Evolutionary conservation across 352 stramenopile genomes (phyloP).

Genomic region (Phytophthora pluvialis): DNA sequence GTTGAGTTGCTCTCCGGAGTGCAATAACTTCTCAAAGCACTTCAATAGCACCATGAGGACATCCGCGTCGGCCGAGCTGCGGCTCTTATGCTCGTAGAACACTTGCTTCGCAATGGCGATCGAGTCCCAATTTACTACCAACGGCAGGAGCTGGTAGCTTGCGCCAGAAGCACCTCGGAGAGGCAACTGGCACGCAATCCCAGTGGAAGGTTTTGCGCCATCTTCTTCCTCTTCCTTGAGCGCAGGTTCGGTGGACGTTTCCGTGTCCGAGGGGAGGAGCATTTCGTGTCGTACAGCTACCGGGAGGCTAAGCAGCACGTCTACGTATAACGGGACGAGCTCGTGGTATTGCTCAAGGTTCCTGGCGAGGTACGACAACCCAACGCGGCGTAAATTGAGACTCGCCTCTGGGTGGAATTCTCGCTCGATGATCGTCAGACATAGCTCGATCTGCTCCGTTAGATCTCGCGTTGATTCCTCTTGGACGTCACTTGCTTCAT

Average conservation of each 20-base stretch:
- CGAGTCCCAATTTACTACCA: constrained; percentile 67
- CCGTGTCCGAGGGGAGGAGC: constrained; percentile 32
- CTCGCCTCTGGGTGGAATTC: constrained; percentile 65
- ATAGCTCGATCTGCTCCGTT: constrained; percentile 75
- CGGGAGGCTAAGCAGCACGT: constrained; percentile 75
- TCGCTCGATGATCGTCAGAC: constrained; percentile 74
- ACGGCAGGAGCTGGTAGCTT: constrained; percentile 49
- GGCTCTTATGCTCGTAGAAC: constrained; percentile 66
- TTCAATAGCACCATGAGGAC: constrained; percentile 55
- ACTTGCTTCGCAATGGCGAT: constrained; percentile 76
- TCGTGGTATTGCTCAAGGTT: constrained; percentile 73
- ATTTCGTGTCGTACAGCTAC: constrained; percentile 46
- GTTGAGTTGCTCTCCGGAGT: constrained; percentile 17
- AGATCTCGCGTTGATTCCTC: constrained; percentile 42
- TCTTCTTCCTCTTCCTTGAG: constrained; percentile 10
- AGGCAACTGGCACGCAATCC: constrained; percentile 47
- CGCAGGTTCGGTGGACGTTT: not conserved
- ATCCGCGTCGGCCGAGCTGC: constrained; percentile 41
- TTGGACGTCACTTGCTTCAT: constrained; percentile 6
- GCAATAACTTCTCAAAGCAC: constrained; percentile 62
- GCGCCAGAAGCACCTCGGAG: constrained; percentile 61
- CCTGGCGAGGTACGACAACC: constrained; percentile 61
- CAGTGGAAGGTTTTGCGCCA: not conserved
- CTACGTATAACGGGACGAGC: constrained; percentile 77
- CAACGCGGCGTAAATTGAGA: constrained; percentile 70